Conservation (phyloP, 495 filamentous ascomycete genomes). For the Neurospora sp. region DNA sequence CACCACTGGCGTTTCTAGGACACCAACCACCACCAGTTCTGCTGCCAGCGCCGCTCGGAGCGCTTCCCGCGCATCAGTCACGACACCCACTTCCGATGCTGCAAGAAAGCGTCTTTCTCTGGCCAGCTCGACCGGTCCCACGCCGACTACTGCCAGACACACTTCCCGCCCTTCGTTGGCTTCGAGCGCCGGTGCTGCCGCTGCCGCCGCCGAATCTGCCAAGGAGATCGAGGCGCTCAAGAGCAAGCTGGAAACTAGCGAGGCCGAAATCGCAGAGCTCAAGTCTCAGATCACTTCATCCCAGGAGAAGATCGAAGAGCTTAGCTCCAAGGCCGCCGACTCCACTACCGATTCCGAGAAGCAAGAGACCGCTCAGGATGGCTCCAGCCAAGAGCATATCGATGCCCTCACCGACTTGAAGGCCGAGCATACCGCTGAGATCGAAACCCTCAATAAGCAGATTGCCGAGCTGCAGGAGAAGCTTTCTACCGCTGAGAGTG, state of each 20-base stretch:
- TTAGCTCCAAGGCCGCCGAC: constrained; percentile 26
- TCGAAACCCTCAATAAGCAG: constrained; percentile 31
- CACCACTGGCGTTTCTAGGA: constrained; percentile 15
- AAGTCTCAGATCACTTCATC: constrained; percentile 37
- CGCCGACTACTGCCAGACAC: constrained; percentile 19
- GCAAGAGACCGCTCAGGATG: constrained; percentile 14
- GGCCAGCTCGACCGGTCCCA: constrained; percentile 15
- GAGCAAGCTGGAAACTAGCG: constrained; percentile 33
- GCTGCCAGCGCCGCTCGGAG: constrained; percentile 19
- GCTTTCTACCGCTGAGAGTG: constrained; percentile 30
- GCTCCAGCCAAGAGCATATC: constrained; percentile 26
- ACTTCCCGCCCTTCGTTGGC: constrained; percentile 28
- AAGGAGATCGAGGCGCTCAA: constrained; percentile 45
- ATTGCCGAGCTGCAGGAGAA: constrained; percentile 34
- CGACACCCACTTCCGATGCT: constrained; percentile 30
- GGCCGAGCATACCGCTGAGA: constrained; percentile 35
- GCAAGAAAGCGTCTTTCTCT: constrained; percentile 40
- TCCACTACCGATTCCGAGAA: constrained; percentile 11
- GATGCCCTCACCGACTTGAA: constrained; percentile 35
- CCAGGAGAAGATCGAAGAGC: constrained; percentile 31
- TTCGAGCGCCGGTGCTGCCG: constrained; percentile 21
- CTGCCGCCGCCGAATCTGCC: constrained; percentile 24
- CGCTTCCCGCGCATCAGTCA: constrained; percentile 20
- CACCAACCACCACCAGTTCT: constrained; percentile 13
- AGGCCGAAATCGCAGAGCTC: constrained; percentile 40